Evolutionary conservation across 2,329 filamentous ascomycete species (phyloP), one percentile per base, ranked within the genome.

Genomic region (Epichloe bromicola): DNA sequence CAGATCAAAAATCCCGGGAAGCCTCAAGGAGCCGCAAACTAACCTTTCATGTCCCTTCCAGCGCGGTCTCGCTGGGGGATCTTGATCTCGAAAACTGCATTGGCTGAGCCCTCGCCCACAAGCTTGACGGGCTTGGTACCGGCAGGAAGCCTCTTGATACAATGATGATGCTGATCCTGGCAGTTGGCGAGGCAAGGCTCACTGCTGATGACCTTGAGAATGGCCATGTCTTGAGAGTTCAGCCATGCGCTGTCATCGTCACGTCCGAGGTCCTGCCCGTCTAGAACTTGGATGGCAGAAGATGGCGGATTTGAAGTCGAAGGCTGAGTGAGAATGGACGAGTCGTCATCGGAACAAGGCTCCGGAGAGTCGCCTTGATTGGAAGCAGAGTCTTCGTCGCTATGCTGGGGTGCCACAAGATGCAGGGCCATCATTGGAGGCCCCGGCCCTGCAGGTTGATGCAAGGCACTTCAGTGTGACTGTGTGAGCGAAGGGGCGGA

Each of bases 51-150:
- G 54, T 62, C 57, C 5, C 58, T 56, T 42, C 59, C 58, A 41
- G 64, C 56, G 38, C 62, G 54, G 49, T 64, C 57, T 51, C 59
- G 59, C 52, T 65, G 59, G 4, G 65, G 65, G 19, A 73, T 54
- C 44, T 70, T 68, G 51, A 86, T 73, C 57, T 75, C 75, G 60
- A 86, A 89, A 55, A 90, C 83, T 48, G 84, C 76, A 64, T 93
- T 91, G 49, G 87, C 86, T 23, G 85, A 82, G 23, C 86, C 87
- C 65, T 93, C 86, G 26, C 74, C 76, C 20, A 80, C 66, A 52
- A 79, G 69, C 49, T 65, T 62, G 48, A 67, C 55, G 14, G 66
- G 64, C 26, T 59, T 63, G 39, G 64, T 62, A 33, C 65, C 65
- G 43, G 53, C 55, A 26, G 67, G 66, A 5, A 70, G 62, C 19